Evolutionary conservation across 1,284 basidiomycete genomes (phyloP), one percentile per base, ranked within the genome.

Genomic region (Inonotus obliquus): DNA sequence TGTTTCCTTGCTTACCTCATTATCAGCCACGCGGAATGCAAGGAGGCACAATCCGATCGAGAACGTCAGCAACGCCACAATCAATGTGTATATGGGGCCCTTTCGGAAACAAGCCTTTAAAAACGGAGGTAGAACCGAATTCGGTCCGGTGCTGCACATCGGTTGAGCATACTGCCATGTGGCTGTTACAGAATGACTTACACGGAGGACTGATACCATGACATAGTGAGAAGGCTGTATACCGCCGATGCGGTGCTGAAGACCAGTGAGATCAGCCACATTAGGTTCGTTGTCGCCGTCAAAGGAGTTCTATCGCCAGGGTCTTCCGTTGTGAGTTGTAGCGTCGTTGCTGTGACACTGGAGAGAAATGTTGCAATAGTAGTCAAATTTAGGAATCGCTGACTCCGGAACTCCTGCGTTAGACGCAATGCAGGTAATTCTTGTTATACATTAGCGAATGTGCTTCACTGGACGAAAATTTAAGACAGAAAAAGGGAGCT

Each of bases 331-430:
- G 38, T 45, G n/a, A 53, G 52, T 35, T 59, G 58, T n/a, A 59
- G 58, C 17, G 49, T 59, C 19, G 58, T 59, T 44, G 58, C 58
- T 7, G 58, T 59, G 49, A 59, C 58, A 25, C 49, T 53, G n/a
- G 58, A 59, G 11, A 59, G 35, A 35, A 59, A 59, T 4, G 58
- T 59, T 10, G 58, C 58, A 32, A 59, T 35, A 9, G 49, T 59
- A 19, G 58, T 59, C n/a, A 59, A 49, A 27, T 59, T 52, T 10
- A 59, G 37, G 29, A 39, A 59, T 14, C 38, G 37, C 14, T 41
- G 37, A n/a, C 13, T 59, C 19, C 19, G 17, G 25, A 39, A 54
- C 21, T 59, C 49, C 38, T 59, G 49, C 11, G 21, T 39, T 19
- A 11, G 38, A 3, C 37, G 57, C 6, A 59, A 39, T 21, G 32